These are phyloP conservation scores for Melampsora larici-populina DNA, from an alignment of 1,284 basidiomycete genomes.

Conservation along the genomic window DNA sequence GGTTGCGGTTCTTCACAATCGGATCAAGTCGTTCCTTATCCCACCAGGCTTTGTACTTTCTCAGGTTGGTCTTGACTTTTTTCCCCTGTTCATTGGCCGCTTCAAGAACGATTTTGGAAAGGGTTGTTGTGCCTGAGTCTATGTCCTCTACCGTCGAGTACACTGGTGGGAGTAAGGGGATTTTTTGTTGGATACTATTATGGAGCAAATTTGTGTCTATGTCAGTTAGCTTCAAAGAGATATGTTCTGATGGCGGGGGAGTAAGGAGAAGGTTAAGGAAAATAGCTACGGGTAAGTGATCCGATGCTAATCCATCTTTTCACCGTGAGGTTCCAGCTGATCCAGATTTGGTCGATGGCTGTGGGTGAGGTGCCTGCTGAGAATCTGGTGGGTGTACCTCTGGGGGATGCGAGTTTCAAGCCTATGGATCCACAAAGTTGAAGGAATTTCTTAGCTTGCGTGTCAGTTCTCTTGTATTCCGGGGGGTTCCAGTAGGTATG, in stretches of 20 bases:
- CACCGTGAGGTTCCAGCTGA: not conserved
- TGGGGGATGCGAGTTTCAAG: not conserved
- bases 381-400: not conserved
- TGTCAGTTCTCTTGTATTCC: not conserved
- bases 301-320: not conserved
- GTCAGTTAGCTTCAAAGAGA: not conserved
- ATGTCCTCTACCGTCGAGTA: not conserved
- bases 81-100: not conserved
- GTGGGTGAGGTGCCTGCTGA: not conserved
- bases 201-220: not conserved
- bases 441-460: not conserved
- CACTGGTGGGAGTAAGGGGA: not conserved
- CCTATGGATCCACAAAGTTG: not conserved
- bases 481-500: not conserved
- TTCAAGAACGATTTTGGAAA: no score
- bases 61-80: not conserved
- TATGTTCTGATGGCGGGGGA: no score
- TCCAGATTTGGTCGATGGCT: constrained; percentile 5
- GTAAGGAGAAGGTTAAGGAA: no score
- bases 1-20: not conserved
- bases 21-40: not conserved
- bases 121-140: not conserved
- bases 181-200: not conserved
- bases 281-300: no score
- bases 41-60: constrained; percentile 9